These are phyloP conservation scores for Kalmusia sp. DNA, from an alignment of 2,329 filamentous ascomycete genomes.

Conservation along the genomic window DNA sequence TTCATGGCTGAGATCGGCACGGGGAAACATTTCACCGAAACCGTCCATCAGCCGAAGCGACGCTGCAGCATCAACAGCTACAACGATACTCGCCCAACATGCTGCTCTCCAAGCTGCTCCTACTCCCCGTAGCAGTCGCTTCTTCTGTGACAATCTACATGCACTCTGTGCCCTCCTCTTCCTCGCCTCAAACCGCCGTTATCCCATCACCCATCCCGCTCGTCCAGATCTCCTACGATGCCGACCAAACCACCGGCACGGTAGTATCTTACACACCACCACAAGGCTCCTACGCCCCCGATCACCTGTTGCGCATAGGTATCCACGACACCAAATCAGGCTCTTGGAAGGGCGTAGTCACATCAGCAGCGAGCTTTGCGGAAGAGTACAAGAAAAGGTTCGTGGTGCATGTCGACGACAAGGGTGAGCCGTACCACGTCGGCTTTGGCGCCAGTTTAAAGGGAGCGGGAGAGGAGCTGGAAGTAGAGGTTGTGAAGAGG, in stretches of 20 bases:
- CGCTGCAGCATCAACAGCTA: background rate
- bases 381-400: conserved; percentile 52
- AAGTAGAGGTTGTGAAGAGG: conserved; percentile 51
- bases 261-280: conserved; percentile 46
- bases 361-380: conserved; percentile 52
- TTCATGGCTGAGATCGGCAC: no score
- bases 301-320: conserved; percentile 53
- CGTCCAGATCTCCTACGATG: conserved; percentile 53
- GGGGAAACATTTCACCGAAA: background rate
- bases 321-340: conserved; percentile 47
- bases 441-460: conserved; percentile 50
- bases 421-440: conserved; percentile 54
- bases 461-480: conserved; percentile 45
- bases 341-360: conserved; percentile 55
- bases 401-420: conserved; percentile 51
- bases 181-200: conserved; percentile 71
- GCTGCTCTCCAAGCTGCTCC: conserved; percentile 42
- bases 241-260: conserved; percentile 44
- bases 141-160: conserved; percentile 47
- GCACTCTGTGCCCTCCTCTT: conserved; percentile 88
- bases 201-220: conserved; percentile 48
- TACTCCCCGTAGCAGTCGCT: conserved; percentile 48
- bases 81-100: conserved; percentile 33
- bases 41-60: background rate
- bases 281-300: conserved; percentile 38